Conservation (phyloP, 1,284 basidiomycete species). For the Leucoagaricus sp. region DNA sequence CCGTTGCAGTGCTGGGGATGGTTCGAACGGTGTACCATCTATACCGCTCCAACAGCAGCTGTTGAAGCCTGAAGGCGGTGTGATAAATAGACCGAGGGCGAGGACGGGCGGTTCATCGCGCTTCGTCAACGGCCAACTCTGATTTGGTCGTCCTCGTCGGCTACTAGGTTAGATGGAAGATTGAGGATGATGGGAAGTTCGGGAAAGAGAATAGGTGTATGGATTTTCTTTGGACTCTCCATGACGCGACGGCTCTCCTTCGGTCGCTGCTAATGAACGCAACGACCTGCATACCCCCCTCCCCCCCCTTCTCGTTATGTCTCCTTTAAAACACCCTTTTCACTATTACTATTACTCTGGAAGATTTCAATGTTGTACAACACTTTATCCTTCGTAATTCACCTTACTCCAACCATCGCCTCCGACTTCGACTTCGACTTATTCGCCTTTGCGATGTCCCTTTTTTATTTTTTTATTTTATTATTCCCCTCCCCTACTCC, state of each 20-base stretch:
- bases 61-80: slow-evolving; percentile 31
- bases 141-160: slow-evolving; percentile 8
- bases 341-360: neutral
- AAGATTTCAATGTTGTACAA: slow-evolving; percentile 16
- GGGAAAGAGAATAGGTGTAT: neutral
- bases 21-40: slow-evolving; percentile 6
- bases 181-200: neutral
- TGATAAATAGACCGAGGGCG: slow-evolving; percentile 70
- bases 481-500: neutral
- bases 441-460: neutral
- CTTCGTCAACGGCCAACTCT: slow-evolving; percentile 54
- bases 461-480: neutral
- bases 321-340: slow-evolving; percentile 7
- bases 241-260: no score
- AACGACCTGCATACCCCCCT: slow-evolving; percentile 3
- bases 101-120: slow-evolving; percentile 59
- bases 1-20: slow-evolving; percentile 56
- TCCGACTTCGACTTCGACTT: slow-evolving; percentile 9
- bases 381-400: slow-evolving; percentile 13
- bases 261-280: no score
- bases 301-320: slow-evolving; percentile 6
- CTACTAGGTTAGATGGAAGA: neutral
- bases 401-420: slow-evolving; percentile 5
- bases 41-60: neutral
- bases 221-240: no score